These are phyloP conservation scores for Clonostachys solani DNA, from an alignment of 2,329 filamentous ascomycete species.

Conservation along the genomic window DNA sequence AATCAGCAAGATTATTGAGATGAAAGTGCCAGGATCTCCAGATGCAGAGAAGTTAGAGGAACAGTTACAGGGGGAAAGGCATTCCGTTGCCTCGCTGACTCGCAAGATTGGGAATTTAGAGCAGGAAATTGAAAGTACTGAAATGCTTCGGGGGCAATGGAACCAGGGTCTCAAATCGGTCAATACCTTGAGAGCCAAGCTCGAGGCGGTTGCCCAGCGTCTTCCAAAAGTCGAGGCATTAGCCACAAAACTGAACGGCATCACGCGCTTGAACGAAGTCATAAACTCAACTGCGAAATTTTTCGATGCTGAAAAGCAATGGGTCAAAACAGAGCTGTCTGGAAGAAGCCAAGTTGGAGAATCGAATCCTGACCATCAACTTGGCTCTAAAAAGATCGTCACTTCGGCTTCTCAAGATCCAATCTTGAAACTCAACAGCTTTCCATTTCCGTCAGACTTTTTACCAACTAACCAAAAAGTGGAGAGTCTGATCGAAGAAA, in stretches of 20 bases:
- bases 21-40: not conserved
- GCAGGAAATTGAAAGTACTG: not conserved
- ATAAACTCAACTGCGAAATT: conserved; percentile 1
- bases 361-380: no score
- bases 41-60: not conserved
- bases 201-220: not conserved
- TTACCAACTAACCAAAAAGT: no score
- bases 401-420: no score
- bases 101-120: not conserved
- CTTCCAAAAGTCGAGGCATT: conserved; percentile 2
- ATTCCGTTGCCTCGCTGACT: not conserved
- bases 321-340: conserved; percentile 1
- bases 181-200: not conserved
- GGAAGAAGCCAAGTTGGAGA: not conserved
- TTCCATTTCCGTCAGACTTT: no score
- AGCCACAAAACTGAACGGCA: conserved; percentile 1
- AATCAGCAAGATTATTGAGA: not conserved
- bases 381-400: no score
- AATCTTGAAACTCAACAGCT: no score
- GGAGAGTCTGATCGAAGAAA: no score
- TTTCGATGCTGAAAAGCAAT: not conserved
- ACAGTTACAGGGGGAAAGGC: not conserved
- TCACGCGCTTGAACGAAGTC: not conserved
- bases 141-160: not conserved
- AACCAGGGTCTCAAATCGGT: not conserved